Evolutionary conservation across 441 rosid genomes (phyloP).

Genomic region (Pelargonium fulgidum): DNA sequence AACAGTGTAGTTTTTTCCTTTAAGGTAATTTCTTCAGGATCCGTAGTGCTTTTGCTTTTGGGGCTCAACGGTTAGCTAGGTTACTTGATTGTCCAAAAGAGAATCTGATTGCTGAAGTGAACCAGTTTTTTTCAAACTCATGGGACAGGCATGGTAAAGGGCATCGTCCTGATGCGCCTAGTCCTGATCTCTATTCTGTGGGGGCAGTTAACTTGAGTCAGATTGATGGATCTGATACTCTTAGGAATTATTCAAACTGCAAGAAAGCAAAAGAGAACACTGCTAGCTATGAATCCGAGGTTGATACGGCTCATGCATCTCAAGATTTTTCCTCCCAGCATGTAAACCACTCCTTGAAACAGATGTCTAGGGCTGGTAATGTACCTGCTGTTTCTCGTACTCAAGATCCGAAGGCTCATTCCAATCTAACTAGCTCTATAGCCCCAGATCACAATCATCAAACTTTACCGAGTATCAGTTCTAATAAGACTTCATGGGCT

Average conservation of each 20-base stretch:
- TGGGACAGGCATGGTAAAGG: conserved; percentile 22
- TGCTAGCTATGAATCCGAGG: neutral
- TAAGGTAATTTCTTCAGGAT: conserved; percentile 22
- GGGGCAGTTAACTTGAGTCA: conserved; percentile 7
- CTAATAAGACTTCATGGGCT: neutral
- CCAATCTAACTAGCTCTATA: neutral
- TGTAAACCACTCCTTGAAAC: conserved; percentile 7
- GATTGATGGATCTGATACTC: conserved; percentile 11
- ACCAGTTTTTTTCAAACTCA: conserved; percentile 18
- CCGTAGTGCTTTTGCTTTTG: conserved; percentile 21
- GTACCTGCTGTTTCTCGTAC: conserved; percentile 6
- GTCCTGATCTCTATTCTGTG: conserved; percentile 7
- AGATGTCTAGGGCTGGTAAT: conserved; percentile 18
- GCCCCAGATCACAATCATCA: conserved; percentile 9
- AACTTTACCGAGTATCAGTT: neutral
- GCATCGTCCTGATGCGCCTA: conserved; percentile 16
- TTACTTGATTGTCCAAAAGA: conserved; percentile 22
- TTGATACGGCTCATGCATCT: neutral
- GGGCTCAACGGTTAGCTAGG: conserved; percentile 19
- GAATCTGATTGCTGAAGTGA: conserved; percentile 16
- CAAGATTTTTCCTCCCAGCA: conserved; percentile 10
- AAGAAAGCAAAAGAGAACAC: conserved; percentile 10
- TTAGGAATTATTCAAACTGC: conserved; percentile 9
- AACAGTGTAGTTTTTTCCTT: conserved; percentile 5
- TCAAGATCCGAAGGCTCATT: neutral